These are phyloP conservation scores for Castanea crenata DNA, from an alignment of 306 rosid species.

Conservation along the genomic window DNA sequence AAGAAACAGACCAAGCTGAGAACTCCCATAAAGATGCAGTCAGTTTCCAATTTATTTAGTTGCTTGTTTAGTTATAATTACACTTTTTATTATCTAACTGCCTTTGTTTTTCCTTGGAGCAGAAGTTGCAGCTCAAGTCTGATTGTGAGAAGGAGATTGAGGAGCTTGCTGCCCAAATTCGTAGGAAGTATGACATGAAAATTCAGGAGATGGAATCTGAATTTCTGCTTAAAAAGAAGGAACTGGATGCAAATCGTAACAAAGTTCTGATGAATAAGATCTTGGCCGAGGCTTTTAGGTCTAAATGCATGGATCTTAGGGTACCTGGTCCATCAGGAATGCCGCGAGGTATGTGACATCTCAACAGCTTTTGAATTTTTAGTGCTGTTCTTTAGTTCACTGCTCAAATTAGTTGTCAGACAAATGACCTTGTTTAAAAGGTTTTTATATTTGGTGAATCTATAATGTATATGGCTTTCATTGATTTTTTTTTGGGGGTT, in stretches of 20 bases:
- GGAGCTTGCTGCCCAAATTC: constrained; percentile 44
- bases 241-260: constrained; percentile 35
- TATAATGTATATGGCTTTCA: neutral
- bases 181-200: constrained; percentile 49
- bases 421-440: neutral
- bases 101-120: constrained; percentile 30
- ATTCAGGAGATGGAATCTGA: constrained; percentile 44
- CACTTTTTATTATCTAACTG: constrained; percentile 5
- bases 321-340: constrained; percentile 33
- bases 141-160: constrained; percentile 62
- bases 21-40: constrained; percentile 53
- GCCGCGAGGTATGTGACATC: constrained; percentile 54
- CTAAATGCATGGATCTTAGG: constrained; percentile 49
- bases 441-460: neutral
- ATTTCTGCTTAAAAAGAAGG: constrained; percentile 34
- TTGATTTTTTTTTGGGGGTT: no score
- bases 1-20: constrained; percentile 29
- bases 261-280: constrained; percentile 43
- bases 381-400: neutral
- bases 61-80: constrained; percentile 10
- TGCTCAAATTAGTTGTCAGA: neutral
- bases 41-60: constrained; percentile 27
- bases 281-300: constrained; percentile 67
- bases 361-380: neutral
- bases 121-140: constrained; percentile 54